These are phyloP conservation scores for Saturnispora galanensis DNA, from an alignment of 805 yeast species.

Conservation along the genomic window DNA sequence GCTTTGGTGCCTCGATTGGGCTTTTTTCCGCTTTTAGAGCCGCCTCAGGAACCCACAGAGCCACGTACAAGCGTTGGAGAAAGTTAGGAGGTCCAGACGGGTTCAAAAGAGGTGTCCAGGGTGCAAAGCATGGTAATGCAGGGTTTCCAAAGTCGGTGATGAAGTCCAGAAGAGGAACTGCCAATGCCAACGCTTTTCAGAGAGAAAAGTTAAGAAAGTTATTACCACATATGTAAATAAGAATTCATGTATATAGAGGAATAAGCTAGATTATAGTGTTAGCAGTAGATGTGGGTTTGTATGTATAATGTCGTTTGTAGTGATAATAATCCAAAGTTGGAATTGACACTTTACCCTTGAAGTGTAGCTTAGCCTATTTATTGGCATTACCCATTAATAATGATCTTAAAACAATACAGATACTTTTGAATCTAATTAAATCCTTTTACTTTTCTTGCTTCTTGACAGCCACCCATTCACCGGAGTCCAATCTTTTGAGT, in stretches of 20 bases:
- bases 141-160: conserved; percentile 66
- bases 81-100: conserved; percentile 50
- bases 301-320: too few species aligned
- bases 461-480: conserved; percentile 40
- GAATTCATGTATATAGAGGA: too few species aligned
- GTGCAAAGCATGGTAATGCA: conserved; percentile 88
- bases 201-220: conserved; percentile 48
- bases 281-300: too few species aligned
- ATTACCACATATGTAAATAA: conserved; percentile 33
- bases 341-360: too few species aligned
- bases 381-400: too few species aligned
- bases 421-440: too few species aligned
- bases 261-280: too few species aligned
- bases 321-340: too few species aligned
- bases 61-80: conserved; percentile 81
- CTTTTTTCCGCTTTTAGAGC: conserved; percentile 20
- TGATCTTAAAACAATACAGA: too few species aligned
- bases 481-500: conserved; percentile 42
- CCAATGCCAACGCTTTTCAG: conserved; percentile 44
- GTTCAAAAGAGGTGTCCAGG: conserved; percentile 62
- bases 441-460: not conserved
- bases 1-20: conserved; percentile 4
- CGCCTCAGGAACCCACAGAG: conserved; percentile 67
- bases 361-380: too few species aligned
- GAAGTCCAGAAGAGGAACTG: conserved; percentile 50